Evolutionary conservation across 2,329 filamentous ascomycete species (phyloP).

Genomic region (Monilinia fructicola): DNA sequence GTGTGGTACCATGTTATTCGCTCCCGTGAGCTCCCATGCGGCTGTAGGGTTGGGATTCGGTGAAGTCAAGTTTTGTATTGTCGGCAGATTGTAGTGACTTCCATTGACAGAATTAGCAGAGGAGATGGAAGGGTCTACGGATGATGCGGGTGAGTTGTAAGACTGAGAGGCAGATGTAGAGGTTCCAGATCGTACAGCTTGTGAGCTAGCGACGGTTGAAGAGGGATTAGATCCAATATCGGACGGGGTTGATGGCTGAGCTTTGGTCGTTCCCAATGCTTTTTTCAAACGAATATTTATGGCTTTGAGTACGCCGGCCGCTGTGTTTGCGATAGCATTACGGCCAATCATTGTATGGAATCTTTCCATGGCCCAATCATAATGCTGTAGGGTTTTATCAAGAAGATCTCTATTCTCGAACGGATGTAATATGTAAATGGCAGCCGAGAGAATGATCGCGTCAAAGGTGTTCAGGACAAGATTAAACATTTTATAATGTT

Average conservation of each 20-base stretch:
- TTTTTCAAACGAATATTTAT: conserved; percentile 55
- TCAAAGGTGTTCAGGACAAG: conserved; percentile 65
- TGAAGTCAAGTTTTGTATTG: conserved; percentile 35
- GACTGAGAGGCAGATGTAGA: conserved; percentile 16
- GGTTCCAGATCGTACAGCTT: conserved; percentile 7
- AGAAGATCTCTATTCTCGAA: conserved; percentile 53
- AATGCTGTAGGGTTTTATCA: conserved; percentile 53
- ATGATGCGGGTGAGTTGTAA: conserved; percentile 20
- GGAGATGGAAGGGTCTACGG: conserved; percentile 10
- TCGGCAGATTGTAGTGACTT: conserved; percentile 34
- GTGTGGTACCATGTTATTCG: conserved; percentile 13
- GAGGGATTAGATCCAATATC: conserved; percentile 26
- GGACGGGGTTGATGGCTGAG: conserved; percentile 16
- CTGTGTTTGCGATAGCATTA: conserved; percentile 55
- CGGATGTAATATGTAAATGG: conserved; percentile 61
- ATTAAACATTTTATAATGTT: conserved; percentile 54
- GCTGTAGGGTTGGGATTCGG: conserved; percentile 17
- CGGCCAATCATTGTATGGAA: conserved; percentile 56
- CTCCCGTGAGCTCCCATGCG: conserved; percentile 28
- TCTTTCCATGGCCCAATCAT: conserved; percentile 58
- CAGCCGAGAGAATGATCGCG: conserved; percentile 59
- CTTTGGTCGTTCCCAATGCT: conserved; percentile 36
- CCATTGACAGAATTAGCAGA: conserved; percentile 8
- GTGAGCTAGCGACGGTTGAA: conserved; percentile 21
- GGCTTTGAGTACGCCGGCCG: conserved; percentile 55